These are phyloP conservation scores for Arthrinium puccinioides DNA, from an alignment of 2,329 filamentous ascomycete genomes.

Conservation along the genomic window DNA sequence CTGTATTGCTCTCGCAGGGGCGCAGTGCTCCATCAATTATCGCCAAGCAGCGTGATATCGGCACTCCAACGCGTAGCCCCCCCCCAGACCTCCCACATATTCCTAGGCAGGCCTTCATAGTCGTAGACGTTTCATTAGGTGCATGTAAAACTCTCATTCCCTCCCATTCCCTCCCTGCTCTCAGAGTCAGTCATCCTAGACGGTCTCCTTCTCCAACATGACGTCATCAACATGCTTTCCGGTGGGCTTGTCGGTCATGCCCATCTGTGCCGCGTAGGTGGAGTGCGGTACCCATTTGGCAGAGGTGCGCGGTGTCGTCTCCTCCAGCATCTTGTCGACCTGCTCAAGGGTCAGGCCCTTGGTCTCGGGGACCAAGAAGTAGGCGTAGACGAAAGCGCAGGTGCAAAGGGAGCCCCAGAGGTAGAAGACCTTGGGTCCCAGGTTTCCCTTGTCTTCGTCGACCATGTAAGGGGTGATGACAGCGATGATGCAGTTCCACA, in stretches of 20 bases:
- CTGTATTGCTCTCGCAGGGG: too few relatives aligned
- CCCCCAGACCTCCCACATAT: too few relatives aligned
- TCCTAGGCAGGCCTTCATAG: too few relatives aligned
- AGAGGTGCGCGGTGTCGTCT: slow-evolving; percentile 70
- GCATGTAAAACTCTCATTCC: too few relatives aligned
- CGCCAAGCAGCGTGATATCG: too few relatives aligned
- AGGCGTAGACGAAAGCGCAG: slow-evolving; percentile 47
- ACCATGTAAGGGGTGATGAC: slow-evolving; percentile 67
- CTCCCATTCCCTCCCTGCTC: too few relatives aligned
- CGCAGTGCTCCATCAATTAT: too few relatives aligned
- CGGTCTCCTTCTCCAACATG: too few relatives aligned
- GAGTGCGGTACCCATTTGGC: slow-evolving; percentile 66
- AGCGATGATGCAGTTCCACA: slow-evolving; percentile 56
- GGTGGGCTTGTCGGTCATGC: slow-evolving; percentile 30
- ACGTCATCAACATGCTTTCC: slow-evolving; percentile 14
- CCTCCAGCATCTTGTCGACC: slow-evolving; percentile 84
- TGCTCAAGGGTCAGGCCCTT: slow-evolving; percentile 71
- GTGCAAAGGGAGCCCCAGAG: slow-evolving; percentile 55
- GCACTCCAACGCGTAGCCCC: too few relatives aligned
- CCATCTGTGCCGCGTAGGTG: slow-evolving; percentile 58
- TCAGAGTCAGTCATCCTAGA: too few relatives aligned
- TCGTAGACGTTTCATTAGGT: too few relatives aligned
- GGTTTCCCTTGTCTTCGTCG: slow-evolving; percentile 35
- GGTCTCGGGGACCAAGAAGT: slow-evolving; percentile 60
- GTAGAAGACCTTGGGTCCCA: slow-evolving; percentile 43